These are phyloP conservation scores for Saccharomycopsis sp. DNA, from an alignment of 805 yeast species.

Conservation along the genomic window DNA sequence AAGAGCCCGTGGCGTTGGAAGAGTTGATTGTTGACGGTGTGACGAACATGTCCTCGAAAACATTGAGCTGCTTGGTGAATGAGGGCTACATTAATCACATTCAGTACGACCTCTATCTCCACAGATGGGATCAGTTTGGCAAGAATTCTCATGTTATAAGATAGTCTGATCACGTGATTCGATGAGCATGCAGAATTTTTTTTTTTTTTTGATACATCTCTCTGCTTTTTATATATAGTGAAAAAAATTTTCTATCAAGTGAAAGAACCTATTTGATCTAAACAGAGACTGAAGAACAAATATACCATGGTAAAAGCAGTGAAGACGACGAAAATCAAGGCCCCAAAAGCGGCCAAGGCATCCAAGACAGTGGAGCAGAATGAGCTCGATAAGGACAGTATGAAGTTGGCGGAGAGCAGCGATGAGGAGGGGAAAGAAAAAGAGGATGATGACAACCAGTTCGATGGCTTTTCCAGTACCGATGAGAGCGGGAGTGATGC, in stretches of 20 bases:
- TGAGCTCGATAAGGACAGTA: constrained; percentile 26
- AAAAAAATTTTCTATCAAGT: too few species aligned
- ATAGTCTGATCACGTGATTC: not conserved
- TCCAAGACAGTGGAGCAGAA: constrained; percentile 23
- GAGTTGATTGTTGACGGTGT: too few species aligned
- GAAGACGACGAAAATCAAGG: not conserved
- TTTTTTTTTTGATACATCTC: not conserved
- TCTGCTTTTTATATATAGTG: too few species aligned
- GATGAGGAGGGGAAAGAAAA: constrained; percentile 22
- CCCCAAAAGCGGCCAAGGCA: constrained; percentile 6
- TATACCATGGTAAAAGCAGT: not conserved
- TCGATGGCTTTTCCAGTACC: constrained; percentile 21
- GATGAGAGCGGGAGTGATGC: constrained; percentile 15
- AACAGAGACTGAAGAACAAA: too few species aligned
- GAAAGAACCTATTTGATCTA: too few species aligned
- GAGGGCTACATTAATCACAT: too few species aligned
- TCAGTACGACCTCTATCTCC: too few species aligned
- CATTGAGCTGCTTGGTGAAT: too few species aligned
- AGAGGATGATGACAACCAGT: constrained; percentile 17
- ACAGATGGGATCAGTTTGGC: too few species aligned
- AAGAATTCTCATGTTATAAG: too few species aligned
- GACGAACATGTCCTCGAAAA: too few species aligned
- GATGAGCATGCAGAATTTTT: not conserved
- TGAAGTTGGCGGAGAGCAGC: constrained; percentile 23
- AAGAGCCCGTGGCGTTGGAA: too few species aligned